Base-by-base conservation (phyloP, 495 filamentous ascomycete species). In the Podospora pseudoanserina region DNA sequence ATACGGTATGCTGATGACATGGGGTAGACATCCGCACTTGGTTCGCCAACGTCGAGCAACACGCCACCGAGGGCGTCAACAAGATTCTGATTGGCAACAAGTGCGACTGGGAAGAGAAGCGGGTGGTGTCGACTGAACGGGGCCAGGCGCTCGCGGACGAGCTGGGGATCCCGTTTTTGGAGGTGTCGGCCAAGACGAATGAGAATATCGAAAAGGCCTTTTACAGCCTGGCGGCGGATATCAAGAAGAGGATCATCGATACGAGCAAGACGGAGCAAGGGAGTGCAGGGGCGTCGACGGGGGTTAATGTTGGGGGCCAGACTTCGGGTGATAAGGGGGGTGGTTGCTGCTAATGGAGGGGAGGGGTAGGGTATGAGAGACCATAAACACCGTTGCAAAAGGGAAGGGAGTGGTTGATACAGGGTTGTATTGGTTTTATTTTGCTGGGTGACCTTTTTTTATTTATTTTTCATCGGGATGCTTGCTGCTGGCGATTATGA, bases 31-130 rank as follows among this genome's bases (percentile, higher is more conserved):
- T 99, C 79, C 90, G 92, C 73, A 97, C 95, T 65, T 99, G 95
- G 95, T 99, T 99, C 79, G 94, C 92, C 71, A 97, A 99, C 83
- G 95, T 99, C 64, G 95, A 99, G 77, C 94, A 98, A 79, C 96
- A 99, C 82, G 95, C 96, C 61, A 97, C 94, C 68, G 95, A 98
- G 82, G 96, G 96, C 71, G 95, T 99, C 72, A 97, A 98, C 88
- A 99, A 98, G 84, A 98, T 99, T 74, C 89, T 99, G 62, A 97
- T 99, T 68, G 95, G 95, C 73, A 99, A 99, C 85, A 99, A 99
- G 82, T 99, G 95, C 81, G 95, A 99, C 82, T 98, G 96, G 96
- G 94, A 98, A 81, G 95, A 99, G 80, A 99, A 98, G 85, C 87
- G 96, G 70, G 91, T 89, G 19, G 91, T 99, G 20, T 92, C 92